phyloP scores from a whole-genome alignment of 345 rosid species.

The Anastatica hierochuntica region DNA sequence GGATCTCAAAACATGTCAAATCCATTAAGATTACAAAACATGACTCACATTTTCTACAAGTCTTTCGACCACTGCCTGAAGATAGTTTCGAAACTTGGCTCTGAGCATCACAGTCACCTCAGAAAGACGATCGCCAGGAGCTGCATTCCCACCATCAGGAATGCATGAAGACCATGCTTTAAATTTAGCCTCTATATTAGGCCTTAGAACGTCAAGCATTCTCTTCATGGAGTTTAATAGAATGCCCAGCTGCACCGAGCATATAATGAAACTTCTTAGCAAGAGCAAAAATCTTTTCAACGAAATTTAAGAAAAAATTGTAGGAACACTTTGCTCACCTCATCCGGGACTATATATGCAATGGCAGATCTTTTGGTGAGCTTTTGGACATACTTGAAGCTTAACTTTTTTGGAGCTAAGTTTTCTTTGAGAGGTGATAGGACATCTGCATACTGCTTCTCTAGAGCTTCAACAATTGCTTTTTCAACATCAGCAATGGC shows the following conservation, averaged over 20 bases:
- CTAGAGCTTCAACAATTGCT: slow-evolving; percentile 85
- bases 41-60: slow-evolving; percentile 86
- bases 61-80: slow-evolving; percentile 89
- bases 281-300: background rate
- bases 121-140: slow-evolving; percentile 83
- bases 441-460: slow-evolving; percentile 90
- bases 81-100: slow-evolving; percentile 75
- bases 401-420: slow-evolving; percentile 76
- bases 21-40: background rate
- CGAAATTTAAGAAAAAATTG: background rate
- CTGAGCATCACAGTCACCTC: slow-evolving; percentile 95
- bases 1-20: background rate
- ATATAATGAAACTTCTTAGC: slow-evolving; percentile 9
- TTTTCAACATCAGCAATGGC: slow-evolving; percentile 95
- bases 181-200: slow-evolving; percentile 70
- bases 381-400: slow-evolving; percentile 85
- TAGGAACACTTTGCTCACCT: slow-evolving; percentile 39
- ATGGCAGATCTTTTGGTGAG: slow-evolving; percentile 71
- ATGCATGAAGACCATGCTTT: slow-evolving; percentile 94
- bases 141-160: slow-evolving; percentile 70
- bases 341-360: slow-evolving; percentile 73
- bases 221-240: slow-evolving; percentile 89
- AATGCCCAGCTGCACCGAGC: slow-evolving; percentile 60
- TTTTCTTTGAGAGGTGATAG: slow-evolving; percentile 86
- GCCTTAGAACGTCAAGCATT: slow-evolving; percentile 79